A percentile compares a stretch with the other conserved stretches of the same genome.
Conservation (phyloP, 257 asterid species). For the Solanum sparsipilum region DNA sequence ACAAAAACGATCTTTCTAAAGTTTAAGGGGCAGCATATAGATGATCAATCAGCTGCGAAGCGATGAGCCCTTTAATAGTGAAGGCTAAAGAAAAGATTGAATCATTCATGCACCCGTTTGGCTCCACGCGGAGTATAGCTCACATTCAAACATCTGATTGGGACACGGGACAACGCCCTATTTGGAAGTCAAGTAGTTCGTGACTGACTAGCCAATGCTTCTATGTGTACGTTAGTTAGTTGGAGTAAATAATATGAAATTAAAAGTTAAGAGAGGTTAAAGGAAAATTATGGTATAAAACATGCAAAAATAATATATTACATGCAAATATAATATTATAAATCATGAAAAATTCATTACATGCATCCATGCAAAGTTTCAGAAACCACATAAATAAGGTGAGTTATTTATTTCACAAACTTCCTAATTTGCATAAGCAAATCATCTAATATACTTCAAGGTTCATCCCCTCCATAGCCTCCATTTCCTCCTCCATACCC, state of each 20-base stretch:
- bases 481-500: constrained; percentile 24
- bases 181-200: no score
- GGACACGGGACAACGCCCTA: no score
- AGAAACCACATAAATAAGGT: neutral
- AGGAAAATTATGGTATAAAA: neutral
- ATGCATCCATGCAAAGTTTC: neutral
- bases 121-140: no score
- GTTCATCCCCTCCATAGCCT: constrained; percentile 7
- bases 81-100: no score
- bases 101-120: no score
- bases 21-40: no score
- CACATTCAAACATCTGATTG: no score
- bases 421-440: neutral
- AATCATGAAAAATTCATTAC: neutral
- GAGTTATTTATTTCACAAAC: neutral
- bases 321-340: no score
- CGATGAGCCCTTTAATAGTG: no score
- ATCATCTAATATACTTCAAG: neutral
- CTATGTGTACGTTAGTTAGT: neutral
- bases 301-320: neutral
- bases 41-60: no score
- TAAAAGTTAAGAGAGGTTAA: neutral
- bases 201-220: neutral
- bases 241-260: neutral
- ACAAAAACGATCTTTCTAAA: no score